Conservation (phyloP, 2,329 filamentous ascomycete species). For the Fusarium sp. region DNA sequence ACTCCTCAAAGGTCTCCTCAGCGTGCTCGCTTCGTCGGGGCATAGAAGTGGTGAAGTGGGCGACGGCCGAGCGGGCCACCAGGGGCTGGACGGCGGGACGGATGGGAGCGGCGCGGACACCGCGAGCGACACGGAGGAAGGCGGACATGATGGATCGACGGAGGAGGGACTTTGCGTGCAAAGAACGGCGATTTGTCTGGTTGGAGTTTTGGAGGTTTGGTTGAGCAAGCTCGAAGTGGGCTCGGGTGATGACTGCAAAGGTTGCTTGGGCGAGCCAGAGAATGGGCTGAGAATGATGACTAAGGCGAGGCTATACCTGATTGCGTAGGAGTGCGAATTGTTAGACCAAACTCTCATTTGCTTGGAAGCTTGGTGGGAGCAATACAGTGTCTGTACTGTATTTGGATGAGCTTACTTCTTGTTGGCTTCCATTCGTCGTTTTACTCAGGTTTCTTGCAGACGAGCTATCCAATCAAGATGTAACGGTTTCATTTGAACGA, state of each 20-base stretch:
- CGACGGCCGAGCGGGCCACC: conserved; percentile 63
- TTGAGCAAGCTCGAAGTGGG: conserved; percentile 38
- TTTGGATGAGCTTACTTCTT: conserved; percentile 39
- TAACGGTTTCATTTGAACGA: not conserved
- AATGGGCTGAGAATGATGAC: conserved; percentile 48
- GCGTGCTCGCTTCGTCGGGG: conserved; percentile 70
- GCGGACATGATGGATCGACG: conserved; percentile 67
- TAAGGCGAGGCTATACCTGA: conserved; percentile 45
- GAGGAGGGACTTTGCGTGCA: conserved; percentile 41
- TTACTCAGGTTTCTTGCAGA: conserved; percentile 4
- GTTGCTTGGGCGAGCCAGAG: conserved; percentile 42
- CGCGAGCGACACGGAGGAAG: conserved; percentile 75
- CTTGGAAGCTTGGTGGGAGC: not conserved
- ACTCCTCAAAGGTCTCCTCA: conserved; percentile 99
- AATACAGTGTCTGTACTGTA: conserved; percentile 39
- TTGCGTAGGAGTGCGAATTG: conserved; percentile 46
- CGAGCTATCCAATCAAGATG: conserved; percentile 4
- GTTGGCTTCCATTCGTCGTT: conserved; percentile 40
- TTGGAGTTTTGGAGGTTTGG: conserved; percentile 36
- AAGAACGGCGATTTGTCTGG: conserved; percentile 37
- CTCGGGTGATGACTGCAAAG: conserved; percentile 46
- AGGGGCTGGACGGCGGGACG: conserved; percentile 65
- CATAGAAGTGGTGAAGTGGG: conserved; percentile 71
- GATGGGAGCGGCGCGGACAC: conserved; percentile 71
- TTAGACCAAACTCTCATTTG: not conserved